These are phyloP conservation scores for Serendipita sp. DNA, from an alignment of 768 basidiomycete species.

Conservation along the genomic window DNA sequence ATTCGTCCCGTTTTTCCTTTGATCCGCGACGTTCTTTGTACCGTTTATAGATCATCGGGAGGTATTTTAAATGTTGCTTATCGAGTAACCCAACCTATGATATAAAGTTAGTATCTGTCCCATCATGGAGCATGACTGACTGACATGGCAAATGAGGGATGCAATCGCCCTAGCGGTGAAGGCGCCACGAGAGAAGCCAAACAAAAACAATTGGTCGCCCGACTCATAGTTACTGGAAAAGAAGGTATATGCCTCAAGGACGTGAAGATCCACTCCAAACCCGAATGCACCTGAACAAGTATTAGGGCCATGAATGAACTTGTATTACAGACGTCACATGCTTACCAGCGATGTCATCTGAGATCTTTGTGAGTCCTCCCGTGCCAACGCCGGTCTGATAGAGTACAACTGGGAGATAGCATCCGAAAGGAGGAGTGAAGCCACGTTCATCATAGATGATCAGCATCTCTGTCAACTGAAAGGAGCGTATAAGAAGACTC, in stretches of 20 bases:
- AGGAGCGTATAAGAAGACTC: neutral
- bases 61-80: neutral
- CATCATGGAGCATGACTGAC: conserved; percentile 11
- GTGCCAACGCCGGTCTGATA: conserved; percentile 1
- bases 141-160: neutral
- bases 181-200: no score
- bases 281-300: neutral
- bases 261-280: neutral
- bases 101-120: conserved; percentile 7
- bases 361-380: neutral
- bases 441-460: no score
- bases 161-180: no score
- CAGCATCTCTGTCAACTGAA: neutral
- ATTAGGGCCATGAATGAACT: neutral
- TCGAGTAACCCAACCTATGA: neutral
- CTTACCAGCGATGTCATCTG: neutral
- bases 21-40: neutral
- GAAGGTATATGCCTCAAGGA: neutral
- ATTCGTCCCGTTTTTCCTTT: neutral
- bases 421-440: no score
- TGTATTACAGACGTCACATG: neutral
- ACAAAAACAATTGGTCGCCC: conserved; percentile 7
- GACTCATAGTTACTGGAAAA: conserved; percentile 10
- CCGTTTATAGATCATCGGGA: neutral
- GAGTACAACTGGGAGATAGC: neutral